Evolutionary conservation across 257 asterid species (phyloP).

Genomic region (Capsicum rhomboideum): DNA sequence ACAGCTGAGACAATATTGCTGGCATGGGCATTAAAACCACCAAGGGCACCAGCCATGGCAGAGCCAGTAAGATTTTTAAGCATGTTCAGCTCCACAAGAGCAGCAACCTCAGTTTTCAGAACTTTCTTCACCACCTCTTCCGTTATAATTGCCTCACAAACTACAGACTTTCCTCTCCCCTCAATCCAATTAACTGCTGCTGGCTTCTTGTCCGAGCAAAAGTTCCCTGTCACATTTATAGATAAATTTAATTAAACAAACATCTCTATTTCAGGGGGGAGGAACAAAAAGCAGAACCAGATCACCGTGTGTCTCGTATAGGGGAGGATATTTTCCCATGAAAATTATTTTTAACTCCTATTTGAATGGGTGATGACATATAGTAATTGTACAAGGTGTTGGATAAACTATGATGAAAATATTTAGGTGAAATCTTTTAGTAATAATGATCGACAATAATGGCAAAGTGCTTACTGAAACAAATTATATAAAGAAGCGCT

Average conservation of each 20-base stretch:
- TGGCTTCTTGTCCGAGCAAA: slow-evolving; percentile 46
- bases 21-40: slow-evolving; percentile 54
- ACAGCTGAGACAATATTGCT: slow-evolving; percentile 43
- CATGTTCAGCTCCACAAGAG: slow-evolving; percentile 48
- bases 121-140: slow-evolving; percentile 44
- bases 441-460: background rate
- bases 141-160: slow-evolving; percentile 41
- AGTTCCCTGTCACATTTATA: slow-evolving; percentile 18
- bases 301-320: background rate
- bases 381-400: background rate
- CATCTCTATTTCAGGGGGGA: background rate
- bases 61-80: slow-evolving; percentile 46
- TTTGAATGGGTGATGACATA: background rate
- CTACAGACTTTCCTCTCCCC: slow-evolving; percentile 47
- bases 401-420: background rate
- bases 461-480: background rate
- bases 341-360: background rate
- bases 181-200: slow-evolving; percentile 56
- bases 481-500: background rate
- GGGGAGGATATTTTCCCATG: background rate
- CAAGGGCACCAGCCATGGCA: slow-evolving; percentile 47
- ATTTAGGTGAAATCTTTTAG: background rate
- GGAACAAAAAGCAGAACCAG: background rate
- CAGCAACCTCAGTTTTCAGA: slow-evolving; percentile 36
- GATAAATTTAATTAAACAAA: background rate